Percentiles rank a stretch among this genome's conserved stretches.
Conservation (phyloP, 495 filamentous ascomycete genomes). For the Achaetomiella virescens region DNA sequence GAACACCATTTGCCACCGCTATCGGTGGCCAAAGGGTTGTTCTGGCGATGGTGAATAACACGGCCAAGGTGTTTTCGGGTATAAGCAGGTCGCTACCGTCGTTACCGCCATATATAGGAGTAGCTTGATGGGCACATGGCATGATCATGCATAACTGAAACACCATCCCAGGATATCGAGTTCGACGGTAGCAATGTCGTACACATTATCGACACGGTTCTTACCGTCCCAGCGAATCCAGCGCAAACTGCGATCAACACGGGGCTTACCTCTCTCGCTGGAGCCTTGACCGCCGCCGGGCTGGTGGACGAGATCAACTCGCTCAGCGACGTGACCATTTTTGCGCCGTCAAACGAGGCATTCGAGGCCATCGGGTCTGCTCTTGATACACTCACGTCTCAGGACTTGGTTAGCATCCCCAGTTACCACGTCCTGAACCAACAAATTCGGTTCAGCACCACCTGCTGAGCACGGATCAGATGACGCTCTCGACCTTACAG, state of each 20-base stretch:
- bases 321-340: conserved; percentile 54
- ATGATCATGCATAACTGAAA: too few relatives aligned
- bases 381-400: conserved; percentile 1
- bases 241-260: conserved; percentile 18
- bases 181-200: conserved; percentile 53
- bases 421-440: conserved; percentile 33
- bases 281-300: conserved; percentile 46
- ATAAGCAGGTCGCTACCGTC: conserved; percentile 19
- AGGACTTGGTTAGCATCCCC: conserved; percentile 18
- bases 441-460: conserved; percentile 38
- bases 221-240: conserved; percentile 45
- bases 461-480: conserved; percentile 28
- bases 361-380: conserved; percentile 23
- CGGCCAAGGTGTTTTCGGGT: conserved; percentile 19
- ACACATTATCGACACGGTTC: conserved; percentile 57
- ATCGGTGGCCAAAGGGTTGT: conserved; percentile 35
- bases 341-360: conserved; percentile 37
- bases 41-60: conserved; percentile 15
- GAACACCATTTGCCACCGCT: conserved; percentile 39
- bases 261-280: conserved; percentile 51
- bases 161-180: conserved; percentile 13
- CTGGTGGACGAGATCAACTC: conserved; percentile 40
- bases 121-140: too few relatives aligned
- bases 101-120: conserved; percentile 19
- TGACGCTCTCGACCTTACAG: conserved; percentile 28